Conservation (phyloP, 805 yeast species). For the Yarrowia alimentaria region DNA sequence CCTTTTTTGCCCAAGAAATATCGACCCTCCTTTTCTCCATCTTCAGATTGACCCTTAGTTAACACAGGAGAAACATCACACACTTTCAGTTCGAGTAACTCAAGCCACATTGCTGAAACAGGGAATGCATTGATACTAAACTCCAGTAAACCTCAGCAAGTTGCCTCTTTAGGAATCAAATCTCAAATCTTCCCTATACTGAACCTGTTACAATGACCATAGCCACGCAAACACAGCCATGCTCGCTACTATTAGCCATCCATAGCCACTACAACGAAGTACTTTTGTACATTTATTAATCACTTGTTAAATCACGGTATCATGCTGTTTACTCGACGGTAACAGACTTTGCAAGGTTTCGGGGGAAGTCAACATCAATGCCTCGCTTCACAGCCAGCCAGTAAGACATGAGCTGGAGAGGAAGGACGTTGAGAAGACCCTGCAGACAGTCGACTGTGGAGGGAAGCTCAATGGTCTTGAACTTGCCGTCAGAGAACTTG, state of each 20-base stretch:
- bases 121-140: too few relatives aligned
- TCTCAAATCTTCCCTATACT: too few relatives aligned
- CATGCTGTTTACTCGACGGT: conserved; percentile 71
- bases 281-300: conserved; percentile 27
- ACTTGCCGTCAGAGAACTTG: conserved; percentile 40
- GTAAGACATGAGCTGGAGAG: conserved; percentile 92
- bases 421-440: conserved; percentile 91
- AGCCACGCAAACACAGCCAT: background rate
- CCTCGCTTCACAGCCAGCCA: conserved; percentile 96
- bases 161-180: too few relatives aligned
- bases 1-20: too few relatives aligned
- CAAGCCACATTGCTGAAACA: too few relatives aligned
- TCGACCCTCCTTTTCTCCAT: too few relatives aligned
- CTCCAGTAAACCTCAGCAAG: too few relatives aligned
- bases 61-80: too few relatives aligned
- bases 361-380: conserved; percentile 96
- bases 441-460: conserved; percentile 95
- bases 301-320: conserved; percentile 28
- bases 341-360: conserved; percentile 97
- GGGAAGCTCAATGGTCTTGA: conserved; percentile 78
- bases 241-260: background rate
- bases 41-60: too few relatives aligned
- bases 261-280: background rate
- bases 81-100: too few relatives aligned
- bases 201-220: too few relatives aligned